These are phyloP conservation scores for Polyporus tsugae DNA, from an alignment of 1,284 basidiomycete species.

Conservation along the genomic window DNA sequence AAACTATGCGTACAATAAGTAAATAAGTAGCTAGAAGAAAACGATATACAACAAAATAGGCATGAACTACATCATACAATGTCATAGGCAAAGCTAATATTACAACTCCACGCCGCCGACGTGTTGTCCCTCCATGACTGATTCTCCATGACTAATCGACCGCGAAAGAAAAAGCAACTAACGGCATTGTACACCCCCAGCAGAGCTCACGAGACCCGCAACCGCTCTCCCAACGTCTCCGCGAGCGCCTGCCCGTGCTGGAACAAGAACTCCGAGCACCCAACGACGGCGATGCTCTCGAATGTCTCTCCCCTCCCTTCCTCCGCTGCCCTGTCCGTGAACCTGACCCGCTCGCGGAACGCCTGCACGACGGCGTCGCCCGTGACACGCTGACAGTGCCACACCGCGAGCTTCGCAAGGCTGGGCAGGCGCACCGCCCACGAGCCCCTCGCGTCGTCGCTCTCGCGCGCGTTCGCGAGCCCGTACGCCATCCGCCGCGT, in stretches of 20 bases:
- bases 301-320: conserved; percentile 45
- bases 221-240: conserved; percentile 45
- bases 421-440: conserved; percentile 57
- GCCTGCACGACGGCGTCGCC: conserved; percentile 64
- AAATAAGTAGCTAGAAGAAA: background rate
- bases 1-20: background rate
- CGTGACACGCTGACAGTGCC: conserved; percentile 68
- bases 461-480: conserved; percentile 16
- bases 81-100: background rate
- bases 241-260: conserved; percentile 51
- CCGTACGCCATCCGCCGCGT: conserved; percentile 24
- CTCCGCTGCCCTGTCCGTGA: conserved; percentile 49
- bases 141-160: background rate
- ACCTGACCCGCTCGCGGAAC: conserved; percentile 55
- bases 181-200: background rate
- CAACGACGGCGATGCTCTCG: conserved; percentile 53
- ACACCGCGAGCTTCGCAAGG: conserved; percentile 58
- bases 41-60: background rate
- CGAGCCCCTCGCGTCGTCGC: conserved; percentile 24
- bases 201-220: conserved; percentile 21
- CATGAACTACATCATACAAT: background rate
- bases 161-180: background rate
- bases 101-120: background rate
- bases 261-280: conserved; percentile 54
- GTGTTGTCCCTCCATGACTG: background rate